These are phyloP conservation scores for Rhizopus sp. DNA, from an alignment of 371 early-diverging fungal species.

Conservation along the genomic window DNA sequence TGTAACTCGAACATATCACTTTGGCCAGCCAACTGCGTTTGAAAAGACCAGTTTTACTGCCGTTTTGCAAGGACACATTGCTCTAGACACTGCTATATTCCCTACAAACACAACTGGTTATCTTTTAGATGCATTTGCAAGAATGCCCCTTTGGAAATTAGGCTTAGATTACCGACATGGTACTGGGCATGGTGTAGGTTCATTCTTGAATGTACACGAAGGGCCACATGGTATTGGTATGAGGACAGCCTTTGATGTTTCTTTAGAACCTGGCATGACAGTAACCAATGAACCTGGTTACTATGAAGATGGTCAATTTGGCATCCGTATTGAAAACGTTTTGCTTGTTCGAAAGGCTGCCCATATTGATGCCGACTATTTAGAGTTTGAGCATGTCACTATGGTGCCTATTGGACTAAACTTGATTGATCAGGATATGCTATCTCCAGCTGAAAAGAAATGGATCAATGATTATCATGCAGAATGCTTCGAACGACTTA, in stretches of 20 bases:
- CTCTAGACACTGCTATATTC: slow-evolving; percentile 84
- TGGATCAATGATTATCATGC: slow-evolving; percentile 91
- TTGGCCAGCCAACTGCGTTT: slow-evolving; percentile 86
- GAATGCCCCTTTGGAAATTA: slow-evolving; percentile 87
- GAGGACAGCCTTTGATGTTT: slow-evolving; percentile 68
- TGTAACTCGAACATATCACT: slow-evolving; percentile 95
- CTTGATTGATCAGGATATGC: slow-evolving; percentile 67
- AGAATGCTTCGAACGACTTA: slow-evolving; percentile 72
- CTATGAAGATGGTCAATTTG: slow-evolving; percentile 97
- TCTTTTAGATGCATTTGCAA: slow-evolving; percentile 85
- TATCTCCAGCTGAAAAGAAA: slow-evolving; percentile 71
- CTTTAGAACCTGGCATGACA: slow-evolving; percentile 82
- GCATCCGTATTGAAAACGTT: slow-evolving; percentile 98
- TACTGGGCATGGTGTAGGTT: slow-evolving; percentile 99
- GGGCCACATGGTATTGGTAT: slow-evolving; percentile 96
- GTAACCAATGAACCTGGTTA: slow-evolving; percentile 98
- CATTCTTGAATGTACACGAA: slow-evolving; percentile 98
- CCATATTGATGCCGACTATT: slow-evolving; percentile 81
- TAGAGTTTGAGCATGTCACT: slow-evolving; percentile 93
- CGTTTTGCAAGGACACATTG: slow-evolving; percentile 97
- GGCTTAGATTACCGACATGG: slow-evolving; percentile 98
- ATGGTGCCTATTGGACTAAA: slow-evolving; percentile 80
- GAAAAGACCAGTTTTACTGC: slow-evolving; percentile 93
- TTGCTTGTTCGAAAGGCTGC: slow-evolving; percentile 62
- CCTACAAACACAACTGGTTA: slow-evolving; percentile 88